Evolutionary conservation across 345 rosid species (phyloP).

Genomic region (Sapria himalayana): DNA sequence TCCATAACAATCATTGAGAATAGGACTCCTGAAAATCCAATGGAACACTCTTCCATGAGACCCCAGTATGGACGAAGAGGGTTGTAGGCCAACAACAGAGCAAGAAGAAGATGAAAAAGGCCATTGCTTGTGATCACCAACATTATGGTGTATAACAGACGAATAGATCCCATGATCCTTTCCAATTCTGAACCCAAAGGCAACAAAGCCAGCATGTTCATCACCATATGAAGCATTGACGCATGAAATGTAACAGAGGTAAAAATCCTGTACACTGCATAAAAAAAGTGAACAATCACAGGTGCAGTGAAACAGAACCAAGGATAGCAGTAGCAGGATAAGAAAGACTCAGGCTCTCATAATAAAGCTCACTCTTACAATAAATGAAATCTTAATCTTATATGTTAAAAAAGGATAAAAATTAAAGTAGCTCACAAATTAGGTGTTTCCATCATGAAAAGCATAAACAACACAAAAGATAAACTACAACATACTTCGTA

Average conservation of each 20-base stretch:
- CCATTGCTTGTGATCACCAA: constrained; percentile 79
- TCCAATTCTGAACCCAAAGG: constrained; percentile 93
- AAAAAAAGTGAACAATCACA: constrained; percentile 5
- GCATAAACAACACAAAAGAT: background rate
- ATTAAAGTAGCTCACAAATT: background rate
- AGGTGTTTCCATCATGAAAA: background rate
- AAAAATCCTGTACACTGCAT: constrained; percentile 75
- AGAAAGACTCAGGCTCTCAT: no score
- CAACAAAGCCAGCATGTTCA: constrained; percentile 94
- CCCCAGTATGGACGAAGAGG: constrained; percentile 23
- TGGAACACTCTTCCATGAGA: constrained; percentile 64
- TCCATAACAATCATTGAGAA: constrained; percentile 90
- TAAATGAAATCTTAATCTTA: background rate
- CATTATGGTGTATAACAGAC: constrained; percentile 43
- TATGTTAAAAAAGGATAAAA: background rate
- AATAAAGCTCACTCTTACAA: no score
- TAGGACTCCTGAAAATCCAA: constrained; percentile 82
- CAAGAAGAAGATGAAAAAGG: constrained; percentile 52
- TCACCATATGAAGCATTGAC: constrained; percentile 69
- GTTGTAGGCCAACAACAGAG: constrained; percentile 36
- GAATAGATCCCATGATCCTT: constrained; percentile 92
- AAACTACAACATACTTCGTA: background rate
- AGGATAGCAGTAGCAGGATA: background rate
- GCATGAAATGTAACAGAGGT: constrained; percentile 70
- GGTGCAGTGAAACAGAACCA: background rate